A percentile compares a stretch with the other conserved stretches of the same genome.
Evolutionary conservation across 1,139 yeast species (phyloP).

Genomic region (Saccharomycopsis hybrid): DNA sequence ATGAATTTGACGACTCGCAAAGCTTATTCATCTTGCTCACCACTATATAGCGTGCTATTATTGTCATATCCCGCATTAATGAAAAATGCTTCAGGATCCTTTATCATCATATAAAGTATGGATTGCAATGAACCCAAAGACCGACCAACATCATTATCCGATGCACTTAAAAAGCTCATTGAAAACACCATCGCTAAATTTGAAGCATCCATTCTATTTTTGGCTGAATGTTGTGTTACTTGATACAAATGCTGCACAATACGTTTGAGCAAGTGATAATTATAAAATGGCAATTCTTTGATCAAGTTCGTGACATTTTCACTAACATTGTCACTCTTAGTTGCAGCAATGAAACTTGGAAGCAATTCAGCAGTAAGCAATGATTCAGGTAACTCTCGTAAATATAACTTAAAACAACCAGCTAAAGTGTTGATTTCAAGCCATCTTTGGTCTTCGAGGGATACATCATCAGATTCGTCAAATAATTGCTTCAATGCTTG

Average conservation of each 20-base stretch:
- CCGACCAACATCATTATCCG: constrained; percentile 34
- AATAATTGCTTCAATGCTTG: constrained; percentile 63
- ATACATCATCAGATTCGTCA: constrained; percentile 64
- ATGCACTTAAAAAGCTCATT: constrained; percentile 43
- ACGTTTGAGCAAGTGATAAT: constrained; percentile 61
- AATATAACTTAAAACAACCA: constrained; percentile 77
- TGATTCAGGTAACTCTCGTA: constrained; percentile 88
- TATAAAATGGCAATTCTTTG: constrained; percentile 50
- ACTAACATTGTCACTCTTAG: constrained; percentile 32
- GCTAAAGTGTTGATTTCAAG: constrained; percentile 86
- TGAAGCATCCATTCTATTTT: constrained; percentile 72
- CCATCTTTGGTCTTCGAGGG: constrained; percentile 60
- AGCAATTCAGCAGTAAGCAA: constrained; percentile 59
- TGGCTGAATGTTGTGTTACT: constrained; percentile 52
- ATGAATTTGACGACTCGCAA: neutral
- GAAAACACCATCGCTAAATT: constrained; percentile 74
- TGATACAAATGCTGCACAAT: constrained; percentile 63
- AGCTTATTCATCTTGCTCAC: neutral
- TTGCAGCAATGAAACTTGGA: constrained; percentile 38
- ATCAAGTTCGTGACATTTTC: constrained; percentile 41
- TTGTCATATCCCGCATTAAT: constrained; percentile 21
- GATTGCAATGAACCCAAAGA: constrained; percentile 36
- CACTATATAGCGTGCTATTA: too few species aligned
- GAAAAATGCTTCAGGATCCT: constrained; percentile 29
- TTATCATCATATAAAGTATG: constrained; percentile 33